These are phyloP conservation scores for Fibroporia radiculosa DNA, from an alignment of 768 basidiomycete species.

Conservation along the genomic window DNA sequence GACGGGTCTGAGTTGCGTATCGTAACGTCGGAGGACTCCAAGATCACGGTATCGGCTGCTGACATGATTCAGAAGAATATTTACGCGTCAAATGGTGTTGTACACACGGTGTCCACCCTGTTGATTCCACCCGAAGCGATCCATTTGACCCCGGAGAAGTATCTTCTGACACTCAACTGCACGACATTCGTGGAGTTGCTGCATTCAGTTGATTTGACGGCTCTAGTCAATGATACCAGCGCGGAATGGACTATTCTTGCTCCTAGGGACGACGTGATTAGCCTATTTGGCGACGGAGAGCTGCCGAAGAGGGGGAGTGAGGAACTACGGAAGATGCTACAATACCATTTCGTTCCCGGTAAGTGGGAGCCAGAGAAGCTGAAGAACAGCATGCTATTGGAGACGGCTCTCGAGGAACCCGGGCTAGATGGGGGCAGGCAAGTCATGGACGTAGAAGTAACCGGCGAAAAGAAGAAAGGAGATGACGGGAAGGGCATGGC, in stretches of 20 bases:
- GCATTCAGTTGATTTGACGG: slow-evolving; percentile 70
- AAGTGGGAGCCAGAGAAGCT: slow-evolving; percentile 66
- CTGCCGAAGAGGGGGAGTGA: slow-evolving; percentile 58
- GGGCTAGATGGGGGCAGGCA: slow-evolving; percentile 67
- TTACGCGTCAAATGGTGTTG: slow-evolving; percentile 90
- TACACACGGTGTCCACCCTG: slow-evolving; percentile 82
- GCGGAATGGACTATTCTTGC: slow-evolving; percentile 84
- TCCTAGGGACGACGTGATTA: slow-evolving; percentile 78
- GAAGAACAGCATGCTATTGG: slow-evolving; percentile 63
- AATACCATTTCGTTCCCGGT: slow-evolving; percentile 91
- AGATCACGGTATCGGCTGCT: slow-evolving; percentile 49
- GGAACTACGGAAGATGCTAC: slow-evolving; percentile 64
- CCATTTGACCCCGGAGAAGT: slow-evolving; percentile 88
- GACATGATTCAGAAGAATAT: slow-evolving; percentile 71
- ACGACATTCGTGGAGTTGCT: slow-evolving; percentile 84
- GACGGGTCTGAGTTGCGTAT: slow-evolving; percentile 63
- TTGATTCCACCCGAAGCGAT: slow-evolving; percentile 72
- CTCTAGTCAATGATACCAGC: slow-evolving; percentile 63
- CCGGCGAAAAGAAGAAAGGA: slow-evolving; percentile 31
- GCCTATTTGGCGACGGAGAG: slow-evolving; percentile 40
- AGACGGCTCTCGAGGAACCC: slow-evolving; percentile 67
- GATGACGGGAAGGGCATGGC: slow-evolving; percentile 41
- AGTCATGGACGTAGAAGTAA: slow-evolving; percentile 63
- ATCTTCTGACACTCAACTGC: slow-evolving; percentile 87
- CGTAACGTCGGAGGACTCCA: slow-evolving; percentile 34